A percentile compares a stretch with the other conserved stretches of the same genome.
phyloP scores from a whole-genome alignment of 2,329 filamentous ascomycete species.

The Coniella lustricola region DNA sequence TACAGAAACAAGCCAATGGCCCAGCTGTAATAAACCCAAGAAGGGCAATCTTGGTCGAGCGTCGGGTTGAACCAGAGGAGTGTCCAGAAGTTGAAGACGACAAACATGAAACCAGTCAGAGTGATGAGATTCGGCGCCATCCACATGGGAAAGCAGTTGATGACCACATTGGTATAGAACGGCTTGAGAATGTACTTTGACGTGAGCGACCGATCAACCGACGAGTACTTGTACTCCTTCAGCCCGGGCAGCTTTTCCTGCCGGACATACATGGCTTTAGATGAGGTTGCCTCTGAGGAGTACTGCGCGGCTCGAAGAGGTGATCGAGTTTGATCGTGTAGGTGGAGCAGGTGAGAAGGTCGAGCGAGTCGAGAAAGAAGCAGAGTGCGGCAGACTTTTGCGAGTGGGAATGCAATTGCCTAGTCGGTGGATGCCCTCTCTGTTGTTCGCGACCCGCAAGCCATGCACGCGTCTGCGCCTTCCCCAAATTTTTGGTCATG shows the following conservation, averaged over 20 bases:
- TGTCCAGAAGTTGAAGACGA: constrained; percentile 83
- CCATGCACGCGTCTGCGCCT: not conserved
- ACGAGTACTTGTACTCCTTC: constrained; percentile 91
- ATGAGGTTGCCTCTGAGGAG: constrained; percentile 19
- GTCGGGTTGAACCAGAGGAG: constrained; percentile 94
- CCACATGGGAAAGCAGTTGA: constrained; percentile 87
- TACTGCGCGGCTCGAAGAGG: not conserved
- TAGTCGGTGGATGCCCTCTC: not conserved
- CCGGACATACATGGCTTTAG: constrained; percentile 77
- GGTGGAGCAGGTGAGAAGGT: not conserved
- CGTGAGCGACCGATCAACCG: constrained; percentile 80
- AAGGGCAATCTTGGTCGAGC: constrained; percentile 84
- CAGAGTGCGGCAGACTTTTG: not conserved
- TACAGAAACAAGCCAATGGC: constrained; percentile 86
- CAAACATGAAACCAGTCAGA: constrained; percentile 81
- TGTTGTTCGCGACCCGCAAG: constrained; percentile 3
- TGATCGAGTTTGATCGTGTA: not conserved
- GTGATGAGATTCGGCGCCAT: constrained; percentile 93
- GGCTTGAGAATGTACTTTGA: constrained; percentile 95
- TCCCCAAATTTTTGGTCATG: constrained; percentile 2
- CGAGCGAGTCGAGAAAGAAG: no score
- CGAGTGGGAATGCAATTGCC: not conserved
- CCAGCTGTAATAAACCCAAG: constrained; percentile 94
- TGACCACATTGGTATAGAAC: constrained; percentile 92
- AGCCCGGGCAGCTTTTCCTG: constrained; percentile 83